Conservation (phyloP, 1,284 basidiomycete species). For the Leccinum pallidistipes region DNA sequence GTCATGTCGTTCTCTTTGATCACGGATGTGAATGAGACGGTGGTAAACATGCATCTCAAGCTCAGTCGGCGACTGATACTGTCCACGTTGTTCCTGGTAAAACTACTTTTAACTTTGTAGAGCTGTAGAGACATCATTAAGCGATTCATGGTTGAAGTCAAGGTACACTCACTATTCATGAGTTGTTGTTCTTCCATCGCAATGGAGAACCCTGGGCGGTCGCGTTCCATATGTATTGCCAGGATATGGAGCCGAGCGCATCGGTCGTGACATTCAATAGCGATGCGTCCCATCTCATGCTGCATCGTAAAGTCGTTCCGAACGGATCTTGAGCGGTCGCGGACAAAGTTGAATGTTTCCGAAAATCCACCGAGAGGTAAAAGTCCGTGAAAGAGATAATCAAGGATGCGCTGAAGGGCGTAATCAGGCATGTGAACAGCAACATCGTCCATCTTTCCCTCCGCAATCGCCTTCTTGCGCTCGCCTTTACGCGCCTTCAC, state of each 20-base stretch:
- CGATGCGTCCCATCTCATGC: slow-evolving; percentile 72
- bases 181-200: slow-evolving; percentile 86
- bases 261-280: slow-evolving; percentile 90
- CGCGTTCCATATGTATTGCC: slow-evolving; percentile 74
- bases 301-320: slow-evolving; percentile 96
- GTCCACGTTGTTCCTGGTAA: slow-evolving; percentile 81
- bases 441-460: slow-evolving; percentile 82
- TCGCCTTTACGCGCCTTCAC: slow-evolving; percentile 75
- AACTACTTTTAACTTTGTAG: slow-evolving; percentile 91
- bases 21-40: slow-evolving; percentile 87
- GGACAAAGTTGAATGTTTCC: slow-evolving; percentile 81
- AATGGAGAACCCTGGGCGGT: slow-evolving; percentile 62
- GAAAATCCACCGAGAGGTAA: slow-evolving; percentile 69
- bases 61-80: slow-evolving; percentile 76
- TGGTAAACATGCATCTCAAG: slow-evolving; percentile 97
- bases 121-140: slow-evolving; percentile 47
- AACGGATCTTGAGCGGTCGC: slow-evolving; percentile 90
- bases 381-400: slow-evolving; percentile 90
- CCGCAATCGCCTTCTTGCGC: slow-evolving; percentile 74
- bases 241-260: slow-evolving; percentile 95
- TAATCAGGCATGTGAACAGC: not conserved
- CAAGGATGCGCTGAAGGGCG: slow-evolving; percentile 68
- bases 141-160: not conserved
- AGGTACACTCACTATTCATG: slow-evolving; percentile 72
- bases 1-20: slow-evolving; percentile 79